phyloP scores from a whole-genome alignment of 2,329 filamentous ascomycete species.

The Elsinoe batatas region DNA sequence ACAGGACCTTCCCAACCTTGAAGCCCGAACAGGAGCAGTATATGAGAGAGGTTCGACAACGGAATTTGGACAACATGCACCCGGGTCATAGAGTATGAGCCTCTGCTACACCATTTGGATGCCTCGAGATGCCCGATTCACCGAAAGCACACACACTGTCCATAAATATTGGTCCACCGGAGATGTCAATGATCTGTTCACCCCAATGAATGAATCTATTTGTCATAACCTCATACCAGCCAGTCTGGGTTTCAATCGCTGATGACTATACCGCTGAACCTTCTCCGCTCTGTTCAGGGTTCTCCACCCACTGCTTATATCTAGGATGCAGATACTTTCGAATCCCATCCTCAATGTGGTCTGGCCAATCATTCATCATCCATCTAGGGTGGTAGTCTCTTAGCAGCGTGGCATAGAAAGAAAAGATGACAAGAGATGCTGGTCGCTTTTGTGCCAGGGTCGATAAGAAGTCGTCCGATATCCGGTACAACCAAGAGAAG shows the following conservation, averaged over 20 bases:
- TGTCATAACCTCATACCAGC: too few relatives aligned
- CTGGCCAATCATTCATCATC: constrained; percentile 3
- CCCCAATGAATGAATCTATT: too few relatives aligned
- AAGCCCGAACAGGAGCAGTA: constrained; percentile 1
- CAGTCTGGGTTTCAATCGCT: too few relatives aligned
- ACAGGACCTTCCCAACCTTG: not conserved
- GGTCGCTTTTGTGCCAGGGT: not conserved
- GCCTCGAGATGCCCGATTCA: too few relatives aligned
- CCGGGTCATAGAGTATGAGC: not conserved
- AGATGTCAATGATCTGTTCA: too few relatives aligned
- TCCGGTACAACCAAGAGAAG: not conserved
- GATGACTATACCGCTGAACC: too few relatives aligned
- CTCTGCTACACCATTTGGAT: too few relatives aligned
- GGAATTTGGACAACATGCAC: constrained; percentile 1
- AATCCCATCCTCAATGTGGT: not conserved
- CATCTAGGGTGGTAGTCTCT: not conserved
- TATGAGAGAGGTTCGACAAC: constrained; percentile 8
- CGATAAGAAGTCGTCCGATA: not conserved
- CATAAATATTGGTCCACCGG: too few relatives aligned
- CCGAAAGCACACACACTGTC: too few relatives aligned
- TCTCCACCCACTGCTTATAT: not conserved
- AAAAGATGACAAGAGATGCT: constrained; percentile 1
- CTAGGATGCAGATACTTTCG: not conserved
- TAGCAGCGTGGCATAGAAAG: not conserved
- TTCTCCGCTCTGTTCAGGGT: not conserved